Conservation (phyloP, 257 asterid species). For the Fraxinus americana region DNA sequence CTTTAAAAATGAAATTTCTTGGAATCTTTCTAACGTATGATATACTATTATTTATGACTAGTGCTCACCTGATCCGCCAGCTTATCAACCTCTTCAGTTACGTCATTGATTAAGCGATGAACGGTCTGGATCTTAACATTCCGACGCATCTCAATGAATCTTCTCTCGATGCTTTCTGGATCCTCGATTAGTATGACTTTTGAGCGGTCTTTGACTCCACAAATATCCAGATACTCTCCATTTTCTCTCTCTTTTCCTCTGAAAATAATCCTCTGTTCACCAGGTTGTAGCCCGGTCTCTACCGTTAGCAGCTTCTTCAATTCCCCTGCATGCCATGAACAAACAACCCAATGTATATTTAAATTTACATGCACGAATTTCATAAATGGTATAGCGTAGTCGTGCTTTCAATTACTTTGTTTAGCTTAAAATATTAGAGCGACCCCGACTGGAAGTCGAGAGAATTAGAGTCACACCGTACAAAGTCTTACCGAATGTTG, state of each 20-base stretch:
- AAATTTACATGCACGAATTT: too few species aligned
- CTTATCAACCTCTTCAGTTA: conserved; percentile 49
- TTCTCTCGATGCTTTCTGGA: conserved; percentile 54
- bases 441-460: neutral
- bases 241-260: conserved; percentile 65
- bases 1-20: too few species aligned
- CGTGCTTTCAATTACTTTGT: neutral
- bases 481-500: conserved; percentile 52
- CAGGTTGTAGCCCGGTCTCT: conserved; percentile 60
- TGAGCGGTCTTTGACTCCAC: conserved; percentile 70
- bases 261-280: conserved; percentile 60
- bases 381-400: too few species aligned
- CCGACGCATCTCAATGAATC: conserved; percentile 50
- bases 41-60: conserved; percentile 6
- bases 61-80: conserved; percentile 65
- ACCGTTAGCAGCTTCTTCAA: conserved; percentile 58
- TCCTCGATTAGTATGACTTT: conserved; percentile 58
- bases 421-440: neutral
- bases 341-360: neutral
- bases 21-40: too few species aligned
- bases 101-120: conserved; percentile 48
- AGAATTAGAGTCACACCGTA: neutral
- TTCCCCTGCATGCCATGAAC: conserved; percentile 43
- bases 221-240: conserved; percentile 57
- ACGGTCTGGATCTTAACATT: conserved; percentile 56